These are phyloP conservation scores for Sphagnum contortum DNA, from an alignment of 225 moss, liverwort and hornwort genomes.

Conservation along the genomic window DNA sequence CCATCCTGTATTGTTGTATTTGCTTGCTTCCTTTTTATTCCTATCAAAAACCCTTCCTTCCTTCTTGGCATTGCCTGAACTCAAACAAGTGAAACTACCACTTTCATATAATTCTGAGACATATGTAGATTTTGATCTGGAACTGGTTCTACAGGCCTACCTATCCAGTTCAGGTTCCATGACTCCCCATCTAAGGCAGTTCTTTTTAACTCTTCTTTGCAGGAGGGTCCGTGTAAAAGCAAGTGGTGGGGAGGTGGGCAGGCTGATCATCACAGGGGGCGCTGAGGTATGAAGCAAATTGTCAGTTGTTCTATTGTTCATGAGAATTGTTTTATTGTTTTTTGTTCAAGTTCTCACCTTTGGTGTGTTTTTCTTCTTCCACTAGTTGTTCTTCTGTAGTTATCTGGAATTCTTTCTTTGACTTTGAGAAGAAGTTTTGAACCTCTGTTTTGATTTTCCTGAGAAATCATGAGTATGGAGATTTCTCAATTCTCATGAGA, in stretches of 20 bases:
- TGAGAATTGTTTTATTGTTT: not conserved
- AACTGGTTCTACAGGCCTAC: not conserved
- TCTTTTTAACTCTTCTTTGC: not conserved
- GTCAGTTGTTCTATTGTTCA: not conserved
- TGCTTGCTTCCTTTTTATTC: not conserved
- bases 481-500: too few species aligned
- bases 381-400: too few species aligned
- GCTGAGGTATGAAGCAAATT: constrained; percentile 34
- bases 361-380: too few species aligned
- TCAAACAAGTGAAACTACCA: not conserved
- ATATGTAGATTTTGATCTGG: not conserved
- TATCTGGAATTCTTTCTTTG: too few species aligned
- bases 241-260: constrained; percentile 80
- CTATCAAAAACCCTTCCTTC: too few species aligned
- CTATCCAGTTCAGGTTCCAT: too few species aligned
- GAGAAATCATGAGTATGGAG: too few species aligned
- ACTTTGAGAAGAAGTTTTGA: too few species aligned
- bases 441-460: too few species aligned
- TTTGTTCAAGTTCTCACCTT: too few species aligned
- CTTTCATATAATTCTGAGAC: not conserved
- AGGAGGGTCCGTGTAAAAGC: constrained; percentile 73
- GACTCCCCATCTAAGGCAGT: too few species aligned
- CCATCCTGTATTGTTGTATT: not conserved
- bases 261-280: constrained; percentile 72
- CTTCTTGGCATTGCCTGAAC: not conserved